A percentile compares a stretch with the other conserved stretches of the same genome.
These are phyloP conservation scores for Durio zibethinus DNA, from an alignment of 345 rosid species.

Conservation along the genomic window DNA sequence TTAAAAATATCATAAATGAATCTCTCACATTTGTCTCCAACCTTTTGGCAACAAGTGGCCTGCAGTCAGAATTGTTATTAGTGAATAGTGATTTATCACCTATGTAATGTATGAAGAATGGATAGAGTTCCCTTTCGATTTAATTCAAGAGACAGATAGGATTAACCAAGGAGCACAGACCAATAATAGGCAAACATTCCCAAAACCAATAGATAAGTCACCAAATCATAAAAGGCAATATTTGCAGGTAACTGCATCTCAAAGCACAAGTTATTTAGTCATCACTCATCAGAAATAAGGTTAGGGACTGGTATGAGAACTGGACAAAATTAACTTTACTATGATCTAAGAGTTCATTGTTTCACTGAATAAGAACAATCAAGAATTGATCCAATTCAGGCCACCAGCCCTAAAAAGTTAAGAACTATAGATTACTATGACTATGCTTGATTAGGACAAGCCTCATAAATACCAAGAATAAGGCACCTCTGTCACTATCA, in stretches of 20 bases:
- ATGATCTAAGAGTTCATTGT: not conserved
- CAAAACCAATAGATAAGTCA: not conserved
- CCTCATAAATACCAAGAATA: not conserved
- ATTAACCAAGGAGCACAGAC: not conserved
- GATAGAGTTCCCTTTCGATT: not conserved
- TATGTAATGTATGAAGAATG: not conserved
- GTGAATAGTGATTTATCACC: too few relatives aligned
- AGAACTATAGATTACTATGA: not conserved
- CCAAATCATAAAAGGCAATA: not conserved
- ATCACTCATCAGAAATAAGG: not conserved
- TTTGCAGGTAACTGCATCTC: not conserved
- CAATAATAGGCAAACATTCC: not conserved
- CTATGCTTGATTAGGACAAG: not conserved
- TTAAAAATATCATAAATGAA: constrained; percentile 64
- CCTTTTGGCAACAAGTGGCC: constrained; percentile 39
- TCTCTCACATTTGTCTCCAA: constrained; percentile 78
- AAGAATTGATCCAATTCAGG: not conserved
- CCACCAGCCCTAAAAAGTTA: not conserved
- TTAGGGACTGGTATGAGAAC: not conserved
- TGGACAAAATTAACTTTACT: not conserved
- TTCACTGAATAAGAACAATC: not conserved
- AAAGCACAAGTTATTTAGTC: not conserved
- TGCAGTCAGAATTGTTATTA: constrained; percentile 28
- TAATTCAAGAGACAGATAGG: not conserved
- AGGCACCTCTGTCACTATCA: not conserved